phyloP scores from a whole-genome alignment of 1,284 basidiomycete species.

The Peniophora sp. region DNA sequence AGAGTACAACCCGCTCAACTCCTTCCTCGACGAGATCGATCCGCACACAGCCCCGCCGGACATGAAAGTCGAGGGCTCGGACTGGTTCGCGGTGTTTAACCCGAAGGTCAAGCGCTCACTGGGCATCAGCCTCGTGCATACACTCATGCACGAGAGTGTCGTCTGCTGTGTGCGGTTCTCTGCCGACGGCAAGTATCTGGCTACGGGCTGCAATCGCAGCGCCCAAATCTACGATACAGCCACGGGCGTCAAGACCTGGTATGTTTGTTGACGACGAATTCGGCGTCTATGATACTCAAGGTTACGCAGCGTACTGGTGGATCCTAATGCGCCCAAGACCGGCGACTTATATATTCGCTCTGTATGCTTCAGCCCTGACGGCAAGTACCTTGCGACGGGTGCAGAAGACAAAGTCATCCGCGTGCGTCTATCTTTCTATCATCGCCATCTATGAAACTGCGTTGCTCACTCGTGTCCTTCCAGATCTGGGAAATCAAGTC shows the following conservation, averaged over 20 bases:
- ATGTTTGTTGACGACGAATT: conserved; percentile 13
- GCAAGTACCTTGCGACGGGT: conserved; percentile 60
- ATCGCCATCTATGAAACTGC: not conserved
- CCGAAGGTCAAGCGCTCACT: conserved; percentile 75
- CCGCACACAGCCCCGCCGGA: conserved; percentile 40
- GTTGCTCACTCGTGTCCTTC: not conserved
- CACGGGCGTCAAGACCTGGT: conserved; percentile 79
- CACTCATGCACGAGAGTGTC: conserved; percentile 88
- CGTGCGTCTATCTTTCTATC: conserved; percentile 26
- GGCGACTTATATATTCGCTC: conserved; percentile 65
- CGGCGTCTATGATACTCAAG: not conserved
- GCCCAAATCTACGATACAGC: conserved; percentile 89
- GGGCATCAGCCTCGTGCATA: conserved; percentile 88
- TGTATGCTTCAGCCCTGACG: conserved; percentile 64
- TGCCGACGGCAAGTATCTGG: conserved; percentile 80
- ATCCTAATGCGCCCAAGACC: conserved; percentile 43
- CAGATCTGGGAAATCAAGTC: conserved; percentile 82
- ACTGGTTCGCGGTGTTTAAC: conserved; percentile 96
- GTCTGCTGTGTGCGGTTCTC: conserved; percentile 92
- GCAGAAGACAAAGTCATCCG: conserved; percentile 66
- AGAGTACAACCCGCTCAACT: conserved; percentile 15
- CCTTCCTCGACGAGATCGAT: conserved; percentile 41
- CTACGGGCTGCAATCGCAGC: conserved; percentile 86
- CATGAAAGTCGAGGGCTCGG: conserved; percentile 74
- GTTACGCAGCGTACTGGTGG: conserved; percentile 39